Percentiles rank a stretch among this genome's conserved stretches.
Conservation (phyloP, 208 protist genomes). For the Crithidia mellificae region DNA sequence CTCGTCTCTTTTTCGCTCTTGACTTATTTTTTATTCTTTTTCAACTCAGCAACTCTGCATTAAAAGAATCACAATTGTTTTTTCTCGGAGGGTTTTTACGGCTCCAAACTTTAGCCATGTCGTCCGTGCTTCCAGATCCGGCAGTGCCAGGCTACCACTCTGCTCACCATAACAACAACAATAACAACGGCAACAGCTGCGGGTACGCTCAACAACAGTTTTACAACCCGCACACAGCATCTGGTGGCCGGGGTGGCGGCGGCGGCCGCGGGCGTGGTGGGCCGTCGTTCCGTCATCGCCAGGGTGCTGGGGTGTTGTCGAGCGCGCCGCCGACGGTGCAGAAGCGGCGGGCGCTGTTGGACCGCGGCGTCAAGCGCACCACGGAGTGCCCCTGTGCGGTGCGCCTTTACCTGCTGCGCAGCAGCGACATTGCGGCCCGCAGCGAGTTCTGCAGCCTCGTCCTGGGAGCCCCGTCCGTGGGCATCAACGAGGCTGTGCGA, state of each 20-base stretch:
- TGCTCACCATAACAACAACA: too few species aligned
- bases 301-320: too few species aligned
- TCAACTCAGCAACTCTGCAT: too few species aligned
- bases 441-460: conserved; percentile 39
- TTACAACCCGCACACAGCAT: not conserved
- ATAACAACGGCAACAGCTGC: not conserved
- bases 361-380: conserved; percentile 35
- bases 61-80: too few species aligned
- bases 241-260: not conserved
- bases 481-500: conserved; percentile 19
- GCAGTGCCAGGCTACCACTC: not conserved
- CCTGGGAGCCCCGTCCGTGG: conserved; percentile 30
- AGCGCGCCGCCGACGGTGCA: not conserved
- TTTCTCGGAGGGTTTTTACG: not conserved
- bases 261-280: too few species aligned
- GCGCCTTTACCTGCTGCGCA: conserved; percentile 39
- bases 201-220: too few species aligned
- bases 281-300: too few species aligned
- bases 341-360: conserved; percentile 9
- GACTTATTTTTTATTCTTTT: not conserved
- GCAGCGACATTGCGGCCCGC: conserved; percentile 26
- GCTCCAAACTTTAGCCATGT: not conserved
- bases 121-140: conserved; percentile 2
- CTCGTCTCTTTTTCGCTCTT: too few species aligned
- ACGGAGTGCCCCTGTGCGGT: conserved; percentile 52